Evolutionary conservation across 1,284 basidiomycete species (phyloP), one percentile per base, ranked within the genome.

Genomic region (Papiliotrema flavescens): DNA sequence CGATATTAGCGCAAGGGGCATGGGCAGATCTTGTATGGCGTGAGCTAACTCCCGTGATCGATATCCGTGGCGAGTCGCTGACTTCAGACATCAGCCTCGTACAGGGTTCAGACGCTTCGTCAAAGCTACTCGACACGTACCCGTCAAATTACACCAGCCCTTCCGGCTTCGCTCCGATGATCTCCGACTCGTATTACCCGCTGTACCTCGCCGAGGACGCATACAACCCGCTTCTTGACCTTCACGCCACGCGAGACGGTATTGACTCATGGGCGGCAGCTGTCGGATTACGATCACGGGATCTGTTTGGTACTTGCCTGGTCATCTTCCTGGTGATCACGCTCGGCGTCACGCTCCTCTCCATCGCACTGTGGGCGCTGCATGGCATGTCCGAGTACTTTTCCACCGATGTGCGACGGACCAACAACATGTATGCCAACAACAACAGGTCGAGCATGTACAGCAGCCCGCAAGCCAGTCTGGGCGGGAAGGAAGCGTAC

Each of bases 1-100:
- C 93, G 15, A 80, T 95, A 46, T 80, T 95, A 40, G 83, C 86
- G 5, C 87, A 89, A 70, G 86, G 89, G 5, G 85, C 90, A 0
- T 97, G 92, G 92, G 83, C 91, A 17, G 87, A 85, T 23, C 81
- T 97, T 49, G 79, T 86, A 37, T 93, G 89, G 77, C 95, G 89
- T 89, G 70, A 74, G 87, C 79, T n/a, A n/a, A 47, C 47, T 60
- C 36, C 52, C 36, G 49, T 17, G 44, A 35, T 20, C 6, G 11
- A 32, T 11, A 32, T 11, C 24, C 24, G 9, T 32, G 15, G n/a
- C 7, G 22, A 20, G 34, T 13, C 22, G 43, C 47, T 59, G 23
- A 52, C 22, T 9, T n/a, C 66, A 90, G 89, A 94, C 69, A 82
- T 89, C 53, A 87, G 86, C 4, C 68, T 94, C 36, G 80, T 84